Percentiles rank a stretch among this genome's conserved stretches.
Conservation (phyloP, 805 yeast genomes). For the Saturnispora silvae region DNA sequence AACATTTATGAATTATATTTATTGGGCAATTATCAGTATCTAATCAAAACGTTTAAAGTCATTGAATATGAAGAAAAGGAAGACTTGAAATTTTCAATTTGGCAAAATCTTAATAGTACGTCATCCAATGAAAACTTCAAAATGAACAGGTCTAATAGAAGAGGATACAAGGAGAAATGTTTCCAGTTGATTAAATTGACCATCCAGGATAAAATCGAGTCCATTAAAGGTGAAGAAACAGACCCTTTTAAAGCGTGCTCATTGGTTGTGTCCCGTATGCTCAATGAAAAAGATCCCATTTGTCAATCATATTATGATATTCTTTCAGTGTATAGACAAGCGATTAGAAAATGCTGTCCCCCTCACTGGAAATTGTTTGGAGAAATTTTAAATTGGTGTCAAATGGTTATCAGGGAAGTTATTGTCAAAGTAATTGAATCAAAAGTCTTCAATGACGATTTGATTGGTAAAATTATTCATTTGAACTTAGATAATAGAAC, state of each 20-base stretch:
- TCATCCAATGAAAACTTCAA: conserved; percentile 9
- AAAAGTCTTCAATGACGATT: conserved; percentile 56
- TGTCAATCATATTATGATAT: conserved; percentile 77
- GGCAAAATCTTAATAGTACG: conserved; percentile 13
- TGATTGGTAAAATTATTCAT: conserved; percentile 61
- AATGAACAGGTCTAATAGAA: conserved; percentile 33
- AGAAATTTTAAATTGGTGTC: conserved; percentile 55
- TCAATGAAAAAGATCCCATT: conserved; percentile 5
- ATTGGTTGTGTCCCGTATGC: conserved; percentile 4
- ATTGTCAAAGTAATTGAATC: conserved; percentile 46
- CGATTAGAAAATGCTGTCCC: conserved; percentile 55
- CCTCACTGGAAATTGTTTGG: conserved; percentile 61
- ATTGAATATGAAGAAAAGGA: conserved; percentile 73
- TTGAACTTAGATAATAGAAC: conserved; percentile 62
- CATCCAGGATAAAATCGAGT: conserved; percentile 51
- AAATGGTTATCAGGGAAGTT: conserved; percentile 50
- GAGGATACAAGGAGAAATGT: conserved; percentile 57
- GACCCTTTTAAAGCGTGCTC: conserved; percentile 7
- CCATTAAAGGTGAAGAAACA: conserved; percentile 1
- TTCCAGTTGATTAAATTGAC: conserved; percentile 47
- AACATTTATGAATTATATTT: conserved; percentile 58
- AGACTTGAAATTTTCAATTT: conserved; percentile 44
- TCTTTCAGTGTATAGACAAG: conserved; percentile 51
- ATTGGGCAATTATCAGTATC: conserved; percentile 54
- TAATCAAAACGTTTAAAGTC: conserved; percentile 63